Conservation (phyloP, 208 protist genomes). For the Borovskyia barvae region DNA sequence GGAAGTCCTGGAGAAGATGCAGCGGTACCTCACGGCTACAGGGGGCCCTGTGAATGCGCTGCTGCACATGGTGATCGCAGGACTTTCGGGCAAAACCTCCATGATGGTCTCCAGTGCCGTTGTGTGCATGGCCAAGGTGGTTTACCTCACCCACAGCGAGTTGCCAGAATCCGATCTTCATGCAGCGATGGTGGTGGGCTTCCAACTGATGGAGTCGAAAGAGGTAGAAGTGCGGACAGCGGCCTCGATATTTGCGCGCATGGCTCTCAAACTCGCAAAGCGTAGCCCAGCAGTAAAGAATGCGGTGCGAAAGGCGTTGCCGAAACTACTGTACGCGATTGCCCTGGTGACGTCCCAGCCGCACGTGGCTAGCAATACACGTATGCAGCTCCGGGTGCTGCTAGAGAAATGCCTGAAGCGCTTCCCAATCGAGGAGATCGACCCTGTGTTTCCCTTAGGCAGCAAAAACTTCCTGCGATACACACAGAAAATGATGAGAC, state of each 20-base stretch:
- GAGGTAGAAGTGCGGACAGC: constrained; percentile 66
- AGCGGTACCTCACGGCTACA: constrained; percentile 60
- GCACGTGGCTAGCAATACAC: constrained; percentile 73
- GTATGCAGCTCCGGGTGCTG: constrained; percentile 78
- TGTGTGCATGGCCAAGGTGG: constrained; percentile 83
- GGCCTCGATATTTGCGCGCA: constrained; percentile 75
- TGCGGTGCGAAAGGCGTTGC: constrained; percentile 57
- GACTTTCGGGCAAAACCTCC: constrained; percentile 71
- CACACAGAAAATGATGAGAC: constrained; percentile 79
- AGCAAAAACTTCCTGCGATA: constrained; percentile 88
- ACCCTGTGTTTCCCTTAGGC: constrained; percentile 82
- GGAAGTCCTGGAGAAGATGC: constrained; percentile 87
- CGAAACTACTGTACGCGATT: constrained; percentile 76
- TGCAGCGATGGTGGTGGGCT: constrained; percentile 51
- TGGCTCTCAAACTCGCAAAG: constrained; percentile 82
- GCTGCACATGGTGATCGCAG: constrained; percentile 70
- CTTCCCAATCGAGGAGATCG: constrained; percentile 66
- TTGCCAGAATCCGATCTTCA: constrained; percentile 68
- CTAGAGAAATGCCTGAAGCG: constrained; percentile 86
- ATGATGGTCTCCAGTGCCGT: constrained; percentile 78
- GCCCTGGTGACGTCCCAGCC: constrained; percentile 80
- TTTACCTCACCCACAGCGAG: constrained; percentile 68
- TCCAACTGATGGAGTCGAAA: constrained; percentile 79
- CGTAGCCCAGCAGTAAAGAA: constrained; percentile 48
- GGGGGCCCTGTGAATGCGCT: constrained; percentile 68